Conservation (phyloP, 257 asterid species). For the Solanum bukasovii region DNA sequence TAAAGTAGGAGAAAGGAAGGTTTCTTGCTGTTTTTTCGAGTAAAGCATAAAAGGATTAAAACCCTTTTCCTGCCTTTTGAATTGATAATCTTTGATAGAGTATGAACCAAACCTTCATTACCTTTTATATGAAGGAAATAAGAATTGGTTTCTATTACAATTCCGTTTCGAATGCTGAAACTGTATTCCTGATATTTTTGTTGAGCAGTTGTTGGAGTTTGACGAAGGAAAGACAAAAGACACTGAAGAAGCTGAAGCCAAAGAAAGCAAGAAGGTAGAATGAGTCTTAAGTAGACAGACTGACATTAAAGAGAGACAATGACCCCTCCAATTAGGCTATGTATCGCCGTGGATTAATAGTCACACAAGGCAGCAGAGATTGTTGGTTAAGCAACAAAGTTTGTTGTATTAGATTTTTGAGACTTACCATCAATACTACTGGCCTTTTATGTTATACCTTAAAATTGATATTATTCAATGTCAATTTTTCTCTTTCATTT, state of each 20-base stretch:
- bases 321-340: background rate
- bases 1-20: background rate
- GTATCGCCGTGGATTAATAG: background rate
- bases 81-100: background rate
- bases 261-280: slow-evolving; percentile 12
- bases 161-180: background rate
- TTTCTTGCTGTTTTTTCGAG: background rate
- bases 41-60: background rate
- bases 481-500: background rate
- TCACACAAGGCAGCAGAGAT: background rate
- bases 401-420: background rate
- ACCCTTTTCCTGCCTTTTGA: background rate
- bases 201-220: slow-evolving; percentile 16
- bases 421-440: background rate
- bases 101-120: background rate
- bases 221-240: slow-evolving; percentile 7
- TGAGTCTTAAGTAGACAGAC: background rate
- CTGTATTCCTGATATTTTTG: background rate
- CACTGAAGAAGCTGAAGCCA: background rate
- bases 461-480: background rate
- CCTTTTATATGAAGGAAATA: background rate
- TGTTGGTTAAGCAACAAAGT: background rate
- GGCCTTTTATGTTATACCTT: background rate
- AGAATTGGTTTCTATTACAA: background rate
- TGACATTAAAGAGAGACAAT: background rate